A percentile compares a stretch with the other conserved stretches of the same genome.
Conservation (phyloP, 202 grass and related monocot genomes). For the Zizania palustris region DNA sequence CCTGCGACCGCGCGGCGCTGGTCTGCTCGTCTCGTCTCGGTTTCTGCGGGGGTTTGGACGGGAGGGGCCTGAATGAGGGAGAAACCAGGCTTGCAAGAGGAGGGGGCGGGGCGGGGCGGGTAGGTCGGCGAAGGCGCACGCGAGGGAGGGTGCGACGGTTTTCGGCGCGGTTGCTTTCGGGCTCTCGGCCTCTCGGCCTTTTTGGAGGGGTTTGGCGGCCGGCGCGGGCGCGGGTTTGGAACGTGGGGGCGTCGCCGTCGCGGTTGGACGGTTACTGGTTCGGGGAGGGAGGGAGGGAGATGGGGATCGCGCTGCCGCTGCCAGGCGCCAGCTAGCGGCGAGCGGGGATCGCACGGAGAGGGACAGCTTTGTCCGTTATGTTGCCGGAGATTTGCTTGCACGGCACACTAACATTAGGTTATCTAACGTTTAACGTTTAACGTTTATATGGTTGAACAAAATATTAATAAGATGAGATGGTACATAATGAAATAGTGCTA, state of each 20-base stretch:
- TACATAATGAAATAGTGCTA: no score
- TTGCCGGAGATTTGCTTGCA: no score
- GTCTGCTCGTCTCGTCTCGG: background rate
- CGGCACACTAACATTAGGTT: no score
- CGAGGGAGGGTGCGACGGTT: background rate
- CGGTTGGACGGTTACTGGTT: background rate
- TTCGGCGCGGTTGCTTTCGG: no score
- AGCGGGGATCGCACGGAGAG: background rate
- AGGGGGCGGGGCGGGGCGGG: background rate
- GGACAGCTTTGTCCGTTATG: no score
- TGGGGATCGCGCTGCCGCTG: background rate
- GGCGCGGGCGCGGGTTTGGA: background rate
- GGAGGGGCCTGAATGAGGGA: background rate
- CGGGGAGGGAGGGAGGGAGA: background rate
- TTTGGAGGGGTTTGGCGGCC: background rate
- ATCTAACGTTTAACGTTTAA: no score
- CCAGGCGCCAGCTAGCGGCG: no score
- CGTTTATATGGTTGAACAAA: no score
- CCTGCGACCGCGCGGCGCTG: background rate
- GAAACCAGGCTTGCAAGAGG: background rate
- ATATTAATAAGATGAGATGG: no score
- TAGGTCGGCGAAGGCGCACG: background rate
- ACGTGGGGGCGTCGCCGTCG: background rate
- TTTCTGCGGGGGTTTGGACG: constrained; percentile 20
- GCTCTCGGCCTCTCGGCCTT: no score